phyloP scores from a whole-genome alignment of 805 yeast genomes.

The Ogataea kodamae region DNA sequence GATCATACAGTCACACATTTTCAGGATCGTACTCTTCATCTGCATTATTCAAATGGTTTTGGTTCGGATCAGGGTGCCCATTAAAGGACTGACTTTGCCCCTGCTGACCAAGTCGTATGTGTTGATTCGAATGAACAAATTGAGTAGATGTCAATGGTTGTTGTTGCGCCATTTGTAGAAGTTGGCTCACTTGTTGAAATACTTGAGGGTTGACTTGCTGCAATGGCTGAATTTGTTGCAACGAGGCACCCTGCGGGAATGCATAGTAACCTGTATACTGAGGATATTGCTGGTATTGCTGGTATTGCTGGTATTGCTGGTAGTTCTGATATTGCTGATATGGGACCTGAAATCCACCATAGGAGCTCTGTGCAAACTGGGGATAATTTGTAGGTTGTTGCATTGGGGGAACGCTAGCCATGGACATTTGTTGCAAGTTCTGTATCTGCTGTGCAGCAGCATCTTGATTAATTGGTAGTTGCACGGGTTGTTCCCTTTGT shows the following conservation, averaged over 20 bases:
- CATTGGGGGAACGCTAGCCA: background rate
- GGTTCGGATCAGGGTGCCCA: constrained; percentile 11
- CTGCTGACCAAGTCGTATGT: too few species aligned
- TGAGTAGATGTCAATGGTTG: too few species aligned
- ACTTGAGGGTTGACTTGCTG: constrained; percentile 14
- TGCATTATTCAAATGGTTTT: constrained; percentile 1
- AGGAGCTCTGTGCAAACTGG: constrained; percentile 14
- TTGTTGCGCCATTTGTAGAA: constrained; percentile 19
- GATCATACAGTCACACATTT: constrained; percentile 4
- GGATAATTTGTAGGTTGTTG: constrained; percentile 1
- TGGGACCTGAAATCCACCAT: constrained; percentile 10
- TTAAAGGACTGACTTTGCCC: too few species aligned
- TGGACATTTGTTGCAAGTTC: background rate
- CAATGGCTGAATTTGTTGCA: constrained; percentile 5
- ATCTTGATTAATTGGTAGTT: constrained; percentile 4
- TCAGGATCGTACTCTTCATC: constrained; percentile 27
- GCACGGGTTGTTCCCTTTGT: background rate
- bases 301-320: constrained; percentile 3
- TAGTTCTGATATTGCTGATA: constrained; percentile 15
- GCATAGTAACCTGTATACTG: too few species aligned
- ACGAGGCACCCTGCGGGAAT: too few species aligned
- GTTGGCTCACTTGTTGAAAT: constrained; percentile 25
- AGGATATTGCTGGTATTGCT: constrained; percentile 2
- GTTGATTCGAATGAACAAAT: too few species aligned
- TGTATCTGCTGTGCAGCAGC: constrained; percentile 7